Evolutionary conservation across 176 grass and related monocot species (phyloP).

Genomic region (Aegilops longissima): DNA sequence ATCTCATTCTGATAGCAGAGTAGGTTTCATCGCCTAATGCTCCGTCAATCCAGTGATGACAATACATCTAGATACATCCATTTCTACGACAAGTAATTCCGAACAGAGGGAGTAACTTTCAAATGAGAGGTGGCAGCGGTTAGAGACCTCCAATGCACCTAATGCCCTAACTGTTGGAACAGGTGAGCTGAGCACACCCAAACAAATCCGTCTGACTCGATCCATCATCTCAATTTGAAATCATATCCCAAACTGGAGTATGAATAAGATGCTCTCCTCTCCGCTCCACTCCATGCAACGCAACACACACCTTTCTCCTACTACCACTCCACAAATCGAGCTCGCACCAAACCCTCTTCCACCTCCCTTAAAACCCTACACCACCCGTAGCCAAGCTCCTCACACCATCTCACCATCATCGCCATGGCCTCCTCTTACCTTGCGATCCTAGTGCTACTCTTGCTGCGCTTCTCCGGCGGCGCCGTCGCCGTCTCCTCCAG

Average conservation of each 20-base stretch:
- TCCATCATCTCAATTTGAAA: conserved; percentile 2
- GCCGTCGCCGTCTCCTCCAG: conserved; percentile 31
- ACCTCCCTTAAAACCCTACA: conserved; percentile 30
- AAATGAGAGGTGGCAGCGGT: neutral
- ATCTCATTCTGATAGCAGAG: neutral
- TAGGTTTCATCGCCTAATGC: neutral
- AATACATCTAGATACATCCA: too few relatives aligned
- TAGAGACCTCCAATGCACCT: conserved; percentile 3
- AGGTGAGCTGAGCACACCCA: conserved; percentile 18
- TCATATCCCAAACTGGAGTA: neutral
- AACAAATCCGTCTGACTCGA: neutral
- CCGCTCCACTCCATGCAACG: conserved; percentile 40
- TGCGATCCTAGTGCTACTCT: conserved; percentile 27
- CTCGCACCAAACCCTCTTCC: conserved; percentile 44
- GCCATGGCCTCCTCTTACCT: conserved; percentile 35
- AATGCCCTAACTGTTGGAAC: conserved; percentile 29
- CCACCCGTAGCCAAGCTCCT: neutral
- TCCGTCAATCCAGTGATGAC: neutral
- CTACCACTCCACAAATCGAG: conserved; percentile 9
- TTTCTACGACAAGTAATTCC: too few relatives aligned
- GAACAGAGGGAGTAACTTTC: too few relatives aligned
- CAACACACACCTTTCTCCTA: conserved; percentile 6
- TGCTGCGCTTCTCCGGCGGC: conserved; percentile 18
- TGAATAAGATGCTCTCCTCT: neutral
- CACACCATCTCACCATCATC: conserved; percentile 4